Conservation (phyloP, 2,329 filamentous ascomycete genomes). For the Exophiala viscosa region DNA sequence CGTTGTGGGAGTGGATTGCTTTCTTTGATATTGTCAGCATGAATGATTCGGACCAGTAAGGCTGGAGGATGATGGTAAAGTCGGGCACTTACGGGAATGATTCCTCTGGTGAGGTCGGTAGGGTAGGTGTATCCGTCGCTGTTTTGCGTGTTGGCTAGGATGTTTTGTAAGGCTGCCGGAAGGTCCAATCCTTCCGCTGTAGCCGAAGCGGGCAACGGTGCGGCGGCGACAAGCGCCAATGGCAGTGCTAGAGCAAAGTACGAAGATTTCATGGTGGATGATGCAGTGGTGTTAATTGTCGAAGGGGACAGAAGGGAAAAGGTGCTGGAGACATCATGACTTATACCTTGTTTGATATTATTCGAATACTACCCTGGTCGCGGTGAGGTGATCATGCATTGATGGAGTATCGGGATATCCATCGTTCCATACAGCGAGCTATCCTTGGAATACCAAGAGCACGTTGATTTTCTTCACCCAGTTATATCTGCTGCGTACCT, state of each 20-base stretch:
- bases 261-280: slow-evolving; percentile 13
- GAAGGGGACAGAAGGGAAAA: too few species aligned
- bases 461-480: too few species aligned
- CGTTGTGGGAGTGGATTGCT: slow-evolving; percentile 42
- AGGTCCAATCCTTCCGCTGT: slow-evolving; percentile 19
- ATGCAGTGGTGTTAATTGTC: not conserved
- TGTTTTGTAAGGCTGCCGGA: slow-evolving; percentile 24
- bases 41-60: not conserved
- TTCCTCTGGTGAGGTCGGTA: slow-evolving; percentile 38
- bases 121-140: slow-evolving; percentile 31
- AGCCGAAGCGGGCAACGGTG: slow-evolving; percentile 15
- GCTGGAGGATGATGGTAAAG: not conserved
- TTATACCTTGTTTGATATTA: too few species aligned
- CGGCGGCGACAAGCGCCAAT: slow-evolving; percentile 10
- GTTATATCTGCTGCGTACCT: too few species aligned
- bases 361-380: too few species aligned
- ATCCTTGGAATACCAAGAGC: too few species aligned
- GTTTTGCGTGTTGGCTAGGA: slow-evolving; percentile 26
- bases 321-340: too few species aligned
- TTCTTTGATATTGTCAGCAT: slow-evolving; percentile 14
- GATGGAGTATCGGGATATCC: too few species aligned
- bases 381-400: too few species aligned
- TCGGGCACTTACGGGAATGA: slow-evolving; percentile 32
- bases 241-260: slow-evolving; percentile 11
- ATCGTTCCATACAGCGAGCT: too few species aligned